phyloP scores from a whole-genome alignment of 2,329 filamentous ascomycete genomes.

The Penicillium thymicola region DNA sequence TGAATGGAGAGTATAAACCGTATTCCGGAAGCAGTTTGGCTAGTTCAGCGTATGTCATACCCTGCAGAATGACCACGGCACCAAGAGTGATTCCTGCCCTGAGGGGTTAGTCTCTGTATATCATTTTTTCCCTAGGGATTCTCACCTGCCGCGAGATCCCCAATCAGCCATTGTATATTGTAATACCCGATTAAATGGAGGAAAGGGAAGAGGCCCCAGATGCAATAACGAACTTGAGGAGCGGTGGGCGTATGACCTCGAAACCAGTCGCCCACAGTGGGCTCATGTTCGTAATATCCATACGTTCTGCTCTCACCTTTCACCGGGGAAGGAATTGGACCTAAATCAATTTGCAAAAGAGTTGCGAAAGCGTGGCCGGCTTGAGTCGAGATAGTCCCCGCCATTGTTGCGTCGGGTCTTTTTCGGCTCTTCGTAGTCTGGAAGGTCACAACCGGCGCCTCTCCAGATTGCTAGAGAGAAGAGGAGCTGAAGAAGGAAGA shows the following conservation, averaged over 20 bases:
- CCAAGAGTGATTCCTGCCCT: constrained; percentile 57
- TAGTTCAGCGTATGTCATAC: constrained; percentile 86
- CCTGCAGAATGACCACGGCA: constrained; percentile 80
- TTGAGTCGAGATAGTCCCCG: constrained; percentile 3
- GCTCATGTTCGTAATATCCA: constrained; percentile 72
- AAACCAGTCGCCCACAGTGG: constrained; percentile 69
- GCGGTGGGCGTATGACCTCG: constrained; percentile 57
- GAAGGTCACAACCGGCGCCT: neutral
- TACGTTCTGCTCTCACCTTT: neutral
- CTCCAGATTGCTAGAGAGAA: constrained; percentile 4
- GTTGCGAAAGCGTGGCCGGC: constrained; percentile 8
- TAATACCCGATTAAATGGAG: constrained; percentile 77
- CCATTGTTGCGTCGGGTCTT: constrained; percentile 2
- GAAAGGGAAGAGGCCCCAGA: constrained; percentile 75
- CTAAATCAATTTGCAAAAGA: neutral
- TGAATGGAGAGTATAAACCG: constrained; percentile 88
- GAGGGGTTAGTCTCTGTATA: neutral
- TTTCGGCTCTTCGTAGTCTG: neutral
- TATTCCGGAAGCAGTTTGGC: constrained; percentile 74
- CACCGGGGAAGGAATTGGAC: constrained; percentile 18
- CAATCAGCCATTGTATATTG: constrained; percentile 79
- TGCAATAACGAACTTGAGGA: constrained; percentile 56
- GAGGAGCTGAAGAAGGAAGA: neutral
- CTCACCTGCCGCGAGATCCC: constrained; percentile 71
- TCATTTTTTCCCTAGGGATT: too few relatives aligned